Conservation (phyloP, 2,329 filamentous ascomycete genomes). For the Arthrocladium fulminans region DNA sequence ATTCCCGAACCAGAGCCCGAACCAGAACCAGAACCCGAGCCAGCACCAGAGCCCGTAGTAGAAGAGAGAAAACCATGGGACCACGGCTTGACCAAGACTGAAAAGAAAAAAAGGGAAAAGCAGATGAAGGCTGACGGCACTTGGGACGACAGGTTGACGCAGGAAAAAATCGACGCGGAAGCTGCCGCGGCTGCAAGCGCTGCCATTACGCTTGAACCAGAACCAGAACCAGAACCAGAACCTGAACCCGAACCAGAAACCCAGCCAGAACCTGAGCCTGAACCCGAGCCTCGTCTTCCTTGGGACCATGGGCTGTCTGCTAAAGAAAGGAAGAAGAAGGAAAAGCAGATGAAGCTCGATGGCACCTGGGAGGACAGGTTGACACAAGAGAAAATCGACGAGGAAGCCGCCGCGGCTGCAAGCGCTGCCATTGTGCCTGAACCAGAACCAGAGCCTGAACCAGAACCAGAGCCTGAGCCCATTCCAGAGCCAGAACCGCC, state of each 20-base stretch:
- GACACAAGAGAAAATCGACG: slow-evolving; percentile 8
- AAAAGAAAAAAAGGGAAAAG: slow-evolving; percentile 38
- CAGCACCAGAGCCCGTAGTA: slow-evolving; percentile 16
- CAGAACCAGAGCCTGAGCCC: slow-evolving; percentile 7
- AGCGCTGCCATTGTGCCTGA: slow-evolving; percentile 1
- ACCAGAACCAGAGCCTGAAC: slow-evolving; percentile 7
- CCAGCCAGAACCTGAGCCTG: slow-evolving; percentile 26
- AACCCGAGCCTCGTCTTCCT: slow-evolving; percentile 9
- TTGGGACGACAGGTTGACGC: slow-evolving; percentile 9
- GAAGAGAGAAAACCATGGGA: slow-evolving; percentile 19
- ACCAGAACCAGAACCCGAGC: slow-evolving; percentile 26
- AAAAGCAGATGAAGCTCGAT: slow-evolving; percentile 11
- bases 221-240: slow-evolving; percentile 27
- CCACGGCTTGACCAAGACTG: slow-evolving; percentile 20
- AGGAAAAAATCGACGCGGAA: slow-evolving; percentile 13
- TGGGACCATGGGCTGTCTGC: slow-evolving; percentile 8
- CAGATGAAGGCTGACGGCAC: slow-evolving; percentile 39
- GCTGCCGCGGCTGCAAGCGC: background rate
- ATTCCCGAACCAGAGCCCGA: slow-evolving; percentile 19
- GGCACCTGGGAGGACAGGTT: slow-evolving; percentile 9
- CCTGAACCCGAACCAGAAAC: slow-evolving; percentile 27
- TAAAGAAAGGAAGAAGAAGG: slow-evolving; percentile 13
- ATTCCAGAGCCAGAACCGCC: slow-evolving; percentile 21
- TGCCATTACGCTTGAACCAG: background rate
- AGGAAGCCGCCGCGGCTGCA: slow-evolving; percentile 6